Evolutionary conservation across 805 yeast species (phyloP), one percentile per base, ranked within the genome.

Genomic region (Nakazawaea siamensis): DNA sequence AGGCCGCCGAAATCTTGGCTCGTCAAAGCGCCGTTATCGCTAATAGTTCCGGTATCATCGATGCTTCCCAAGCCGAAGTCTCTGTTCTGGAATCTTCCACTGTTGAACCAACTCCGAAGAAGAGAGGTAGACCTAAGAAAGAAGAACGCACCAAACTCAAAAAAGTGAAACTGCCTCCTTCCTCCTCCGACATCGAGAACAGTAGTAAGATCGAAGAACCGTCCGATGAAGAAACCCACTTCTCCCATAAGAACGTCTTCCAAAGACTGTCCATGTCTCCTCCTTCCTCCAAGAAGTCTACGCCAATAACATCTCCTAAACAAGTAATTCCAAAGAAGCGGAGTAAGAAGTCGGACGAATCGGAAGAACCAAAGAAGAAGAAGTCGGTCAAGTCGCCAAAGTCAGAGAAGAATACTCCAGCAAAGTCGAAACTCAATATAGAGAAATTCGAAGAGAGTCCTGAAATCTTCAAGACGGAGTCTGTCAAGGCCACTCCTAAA

Each of bases 1-100:
- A 60, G 9, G 61, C 80, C 2, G 56, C 58, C 0, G 46, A 55
- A 28, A 53, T 72, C 24, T 55, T 72, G 36, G 51, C 50, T 6
- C 50, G 57, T 10, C 51, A 51, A 31, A 40, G 45, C 12, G 27
- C 41, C 15, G 39, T 46, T 3, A 46, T 44, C 39, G 32, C 53
- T 11, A 44, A 46, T 35, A 46, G 51, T 18, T 36, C 40, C 28
- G 55, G 54, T 1, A 51, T 55, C 7, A 34, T 51, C 5, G 39
- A 45, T 34, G 18, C 9, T 19, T 16, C 18, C 12, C 16, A 24
- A n/a, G n/a, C n/a, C n/a, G n/a, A n/a, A n/a, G n/a, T n/a, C n/a
- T n/a, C n/a, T n/a, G n/a, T 8, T 15, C 29, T 6, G 33, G 24
- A 12, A 18, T 20, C 16, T n/a, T n/a, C 24, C 30, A 28, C 36